phyloP scores from a whole-genome alignment of 257 asterid species.

The Catharanthus roseus region DNA sequence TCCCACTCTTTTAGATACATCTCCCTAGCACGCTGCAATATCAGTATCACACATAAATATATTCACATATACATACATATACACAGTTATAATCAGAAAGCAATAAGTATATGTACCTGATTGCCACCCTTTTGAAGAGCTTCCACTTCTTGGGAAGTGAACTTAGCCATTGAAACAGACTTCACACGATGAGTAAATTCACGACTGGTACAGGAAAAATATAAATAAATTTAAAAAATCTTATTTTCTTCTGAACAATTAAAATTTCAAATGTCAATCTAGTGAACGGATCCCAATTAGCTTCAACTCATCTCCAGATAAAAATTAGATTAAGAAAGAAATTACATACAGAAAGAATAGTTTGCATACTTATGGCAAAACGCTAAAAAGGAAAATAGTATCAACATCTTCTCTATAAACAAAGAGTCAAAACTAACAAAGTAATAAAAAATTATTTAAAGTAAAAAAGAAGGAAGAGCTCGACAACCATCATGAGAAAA shows the following conservation, averaged over 20 bases:
- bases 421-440: background rate
- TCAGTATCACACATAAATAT: constrained; percentile 12
- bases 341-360: background rate
- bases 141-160: constrained; percentile 87
- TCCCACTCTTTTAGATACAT: constrained; percentile 73
- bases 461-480: background rate
- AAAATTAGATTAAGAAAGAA: background rate
- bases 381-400: background rate
- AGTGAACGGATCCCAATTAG: background rate
- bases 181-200: constrained; percentile 98
- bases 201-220: constrained; percentile 56
- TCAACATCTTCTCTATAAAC: background rate
- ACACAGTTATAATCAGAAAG: background rate
- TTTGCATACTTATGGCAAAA: background rate
- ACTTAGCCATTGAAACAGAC: constrained; percentile 96
- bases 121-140: constrained; percentile 95
- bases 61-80: background rate
- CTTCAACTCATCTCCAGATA: background rate
- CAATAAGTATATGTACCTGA: constrained; percentile 49
- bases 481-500: background rate
- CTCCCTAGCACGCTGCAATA: constrained; percentile 89
- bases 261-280: constrained; percentile 1
- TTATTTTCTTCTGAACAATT: constrained; percentile 5
- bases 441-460: background rate
- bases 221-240: constrained; percentile 11